Evolutionary conservation across 2,329 filamentous ascomycete genomes (phyloP), one percentile per base, ranked within the genome.

Genomic region (Pleoardoris graminearum): DNA sequence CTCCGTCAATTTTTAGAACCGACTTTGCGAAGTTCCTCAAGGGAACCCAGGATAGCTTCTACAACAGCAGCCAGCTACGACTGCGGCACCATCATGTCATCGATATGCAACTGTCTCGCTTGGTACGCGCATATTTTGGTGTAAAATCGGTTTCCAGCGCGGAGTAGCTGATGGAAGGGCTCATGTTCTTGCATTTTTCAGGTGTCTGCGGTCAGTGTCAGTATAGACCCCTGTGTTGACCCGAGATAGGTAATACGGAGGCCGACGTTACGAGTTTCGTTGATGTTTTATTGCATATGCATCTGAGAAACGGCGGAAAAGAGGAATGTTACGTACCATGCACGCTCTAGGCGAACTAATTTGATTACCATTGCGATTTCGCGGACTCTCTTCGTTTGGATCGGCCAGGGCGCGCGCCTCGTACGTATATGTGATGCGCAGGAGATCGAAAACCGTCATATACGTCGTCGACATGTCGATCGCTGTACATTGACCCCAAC

Each of bases 341-440:
- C 33, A 36, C n/a, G 33, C 10, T 12, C 11, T 17, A 36, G n/a
- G 10, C 14, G 33, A 36, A 36, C 4, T n/a, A 36, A 36, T 36
- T 4, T 4, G 33, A 16, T n/a, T n/a, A 2, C 50, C 62, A 36
- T 60, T 59, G 7, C 57, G 58, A 8, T 60, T 59, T 16, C 56
- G 58, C 43, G 62, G 48, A 14, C 58, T 57, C 43, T 60, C 55
- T 29, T 63, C 59, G 10, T 61, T 37, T n/a, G 14, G 14, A 16
- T 36, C 33, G 17, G 33, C 23, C 3, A 37, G 33, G 7, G 62
- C 62, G 39, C 58, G 61, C n/a, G 62, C 57, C 51, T 71, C 68
- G 47, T 71, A 71, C 1, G 61, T 65, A 45, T 69, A 69, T 17
- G 68, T 69, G 51, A 71, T 69, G 55, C 68, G 68, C 14, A 71